A percentile compares a stretch with the other conserved stretches of the same genome.
phyloP scores from a whole-genome alignment of 768 basidiomycete species.

The Termitomyces sp. region DNA sequence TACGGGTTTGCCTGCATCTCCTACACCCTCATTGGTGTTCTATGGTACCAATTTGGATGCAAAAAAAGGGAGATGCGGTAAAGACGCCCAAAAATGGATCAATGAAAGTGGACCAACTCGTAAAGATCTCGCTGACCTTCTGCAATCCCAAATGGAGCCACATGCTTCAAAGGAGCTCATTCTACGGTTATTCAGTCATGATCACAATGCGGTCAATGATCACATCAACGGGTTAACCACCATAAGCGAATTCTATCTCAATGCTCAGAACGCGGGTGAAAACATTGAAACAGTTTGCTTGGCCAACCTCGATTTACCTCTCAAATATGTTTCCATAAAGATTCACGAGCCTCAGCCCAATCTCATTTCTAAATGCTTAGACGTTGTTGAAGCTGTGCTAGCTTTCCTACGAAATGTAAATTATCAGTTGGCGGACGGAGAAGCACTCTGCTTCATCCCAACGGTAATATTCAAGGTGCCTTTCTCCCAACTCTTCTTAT shows the following conservation, averaged over 20 bases:
- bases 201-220: constrained; percentile 94
- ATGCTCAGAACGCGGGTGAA: constrained; percentile 54
- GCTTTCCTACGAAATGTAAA: constrained; percentile 68
- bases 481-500: background rate
- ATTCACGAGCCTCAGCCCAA: constrained; percentile 90
- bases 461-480: constrained; percentile 84
- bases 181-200: constrained; percentile 84
- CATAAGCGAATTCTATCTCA: constrained; percentile 73
- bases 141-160: constrained; percentile 91
- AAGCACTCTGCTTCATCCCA: constrained; percentile 86
- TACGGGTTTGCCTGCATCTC: constrained; percentile 27
- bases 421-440: constrained; percentile 80
- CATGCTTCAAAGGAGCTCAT: constrained; percentile 74
- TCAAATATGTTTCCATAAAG: constrained; percentile 93
- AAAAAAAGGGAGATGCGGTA: constrained; percentile 64
- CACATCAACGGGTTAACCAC: constrained; percentile 72
- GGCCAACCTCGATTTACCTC: constrained; percentile 84
- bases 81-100: constrained; percentile 80
- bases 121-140: constrained; percentile 81
- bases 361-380: constrained; percentile 82
- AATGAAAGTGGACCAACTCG: constrained; percentile 82
- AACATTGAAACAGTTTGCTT: constrained; percentile 61
- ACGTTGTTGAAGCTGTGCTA: constrained; percentile 77
- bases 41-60: constrained; percentile 53
- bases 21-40: constrained; percentile 40